These are phyloP conservation scores for Populus nigra DNA, from an alignment of 345 rosid species.

Conservation along the genomic window DNA sequence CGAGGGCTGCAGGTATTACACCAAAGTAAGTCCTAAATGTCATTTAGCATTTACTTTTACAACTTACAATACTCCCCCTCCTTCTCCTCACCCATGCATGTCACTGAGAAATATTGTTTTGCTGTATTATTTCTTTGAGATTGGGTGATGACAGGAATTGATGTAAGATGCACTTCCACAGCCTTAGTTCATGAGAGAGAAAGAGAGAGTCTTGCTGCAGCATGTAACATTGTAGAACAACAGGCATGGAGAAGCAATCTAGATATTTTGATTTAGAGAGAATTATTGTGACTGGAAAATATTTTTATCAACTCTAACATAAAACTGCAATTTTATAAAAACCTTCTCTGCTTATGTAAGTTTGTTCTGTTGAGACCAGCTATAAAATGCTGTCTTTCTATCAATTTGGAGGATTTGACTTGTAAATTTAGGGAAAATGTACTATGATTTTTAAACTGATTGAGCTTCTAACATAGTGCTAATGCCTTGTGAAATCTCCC, in stretches of 20 bases:
- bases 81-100: background rate
- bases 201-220: background rate
- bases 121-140: background rate
- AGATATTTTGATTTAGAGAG: background rate
- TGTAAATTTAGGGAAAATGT: background rate
- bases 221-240: background rate
- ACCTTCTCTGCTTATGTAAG: background rate
- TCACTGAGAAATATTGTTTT: background rate
- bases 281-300: background rate
- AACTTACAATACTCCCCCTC: background rate
- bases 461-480: background rate
- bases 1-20: constrained; percentile 86
- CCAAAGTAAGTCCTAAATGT: constrained; percentile 52
- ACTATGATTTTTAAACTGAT: background rate
- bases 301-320: background rate
- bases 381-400: background rate
- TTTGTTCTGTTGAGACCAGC: background rate
- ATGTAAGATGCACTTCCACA: background rate
- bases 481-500: background rate
- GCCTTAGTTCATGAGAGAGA: background rate
- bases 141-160: background rate
- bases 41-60: background rate
- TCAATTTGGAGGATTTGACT: background rate
- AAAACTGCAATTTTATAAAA: background rate
- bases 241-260: background rate